Evolutionary conservation across 179 eudicot species (phyloP), one percentile per base, ranked within the genome.

Genomic region (Vitellaria paradoxa): DNA sequence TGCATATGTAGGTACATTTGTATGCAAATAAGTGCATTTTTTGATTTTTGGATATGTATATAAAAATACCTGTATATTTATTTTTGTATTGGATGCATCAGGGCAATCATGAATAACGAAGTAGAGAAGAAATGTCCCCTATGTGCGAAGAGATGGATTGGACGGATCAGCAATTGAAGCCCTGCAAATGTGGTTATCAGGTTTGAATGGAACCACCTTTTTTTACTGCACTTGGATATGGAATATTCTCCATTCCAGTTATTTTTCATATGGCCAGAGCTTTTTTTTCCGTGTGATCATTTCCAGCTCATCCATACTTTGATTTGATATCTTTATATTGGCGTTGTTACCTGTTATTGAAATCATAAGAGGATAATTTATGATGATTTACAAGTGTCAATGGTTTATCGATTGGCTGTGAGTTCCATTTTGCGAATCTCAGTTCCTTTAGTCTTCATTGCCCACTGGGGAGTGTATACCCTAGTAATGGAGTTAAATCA

Each of bases 141-240:
- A 30, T 96, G 99, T 37, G 97, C 94, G 97, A 94, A 88, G 99
- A 96, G 90, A 96, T 96, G 99, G 98, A 96, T 81, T 88, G 97
- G 93, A 96, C 98, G 72, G 99, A 96, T 82, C 98, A 92, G 86
- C 98, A 93, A 73, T 82, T 96, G 86, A 93, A 89, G 86, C 97
- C 99, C 15, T 96, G 99, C 88, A 83, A 84, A 84, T 96, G 99
- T 85, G 98, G 99, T 76, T 96, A 96, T 74, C 91, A 96, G 97
- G 99, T 94, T 67, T 52, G 81, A 59, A 17, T 8, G 14, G n/a
- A 11, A 21, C 21, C 18, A 50, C 59, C 49, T 50, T 12, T 56
- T 49, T 20, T 30, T 30, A 4, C 59, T 14, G 53, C 57, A 17
- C 61, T 71, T 24, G 57, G 64, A 72, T 68, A 65, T 78, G 66